Conservation (phyloP, 345 rosid species). For the Aegle marmelos region DNA sequence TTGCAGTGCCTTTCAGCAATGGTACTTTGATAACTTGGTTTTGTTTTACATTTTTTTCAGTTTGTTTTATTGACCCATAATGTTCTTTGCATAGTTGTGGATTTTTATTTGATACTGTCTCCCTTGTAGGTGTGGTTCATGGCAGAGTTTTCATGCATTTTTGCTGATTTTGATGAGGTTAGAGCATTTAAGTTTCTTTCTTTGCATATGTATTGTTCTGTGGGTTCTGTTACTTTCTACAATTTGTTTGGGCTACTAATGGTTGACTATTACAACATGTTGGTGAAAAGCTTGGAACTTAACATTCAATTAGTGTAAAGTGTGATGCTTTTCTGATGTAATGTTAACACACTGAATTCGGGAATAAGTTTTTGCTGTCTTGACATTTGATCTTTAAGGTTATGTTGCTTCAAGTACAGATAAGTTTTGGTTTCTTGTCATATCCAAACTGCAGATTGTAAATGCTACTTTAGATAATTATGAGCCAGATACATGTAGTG, state of each 20-base stretch:
- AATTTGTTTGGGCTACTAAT: neutral
- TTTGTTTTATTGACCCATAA: neutral
- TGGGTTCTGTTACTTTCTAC: neutral
- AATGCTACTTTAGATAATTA: constrained; percentile 79
- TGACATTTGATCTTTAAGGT: neutral
- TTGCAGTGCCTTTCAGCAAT: constrained; percentile 93
- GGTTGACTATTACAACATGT: neutral
- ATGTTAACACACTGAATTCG: neutral
- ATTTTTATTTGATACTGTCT: constrained; percentile 4
- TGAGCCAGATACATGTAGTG: constrained; percentile 43
- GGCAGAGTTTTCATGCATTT: constrained; percentile 69
- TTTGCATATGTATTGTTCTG: neutral
- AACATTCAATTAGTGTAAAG: neutral
- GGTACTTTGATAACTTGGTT: constrained; percentile 38
- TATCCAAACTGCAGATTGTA: constrained; percentile 55
- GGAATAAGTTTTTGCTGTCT: neutral
- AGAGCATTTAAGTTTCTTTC: constrained; percentile 14
- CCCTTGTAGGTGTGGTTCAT: constrained; percentile 88
- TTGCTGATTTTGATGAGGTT: constrained; percentile 80
- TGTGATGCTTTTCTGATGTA: neutral
- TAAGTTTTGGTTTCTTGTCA: neutral
- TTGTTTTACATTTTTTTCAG: neutral
- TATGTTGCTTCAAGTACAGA: neutral
- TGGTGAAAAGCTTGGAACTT: neutral
- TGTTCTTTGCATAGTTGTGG: neutral